Percentiles rank a stretch among this genome's conserved stretches.
Evolutionary conservation across 1,139 yeast genomes (phyloP).

Genomic region (Candida glucosophila): DNA sequence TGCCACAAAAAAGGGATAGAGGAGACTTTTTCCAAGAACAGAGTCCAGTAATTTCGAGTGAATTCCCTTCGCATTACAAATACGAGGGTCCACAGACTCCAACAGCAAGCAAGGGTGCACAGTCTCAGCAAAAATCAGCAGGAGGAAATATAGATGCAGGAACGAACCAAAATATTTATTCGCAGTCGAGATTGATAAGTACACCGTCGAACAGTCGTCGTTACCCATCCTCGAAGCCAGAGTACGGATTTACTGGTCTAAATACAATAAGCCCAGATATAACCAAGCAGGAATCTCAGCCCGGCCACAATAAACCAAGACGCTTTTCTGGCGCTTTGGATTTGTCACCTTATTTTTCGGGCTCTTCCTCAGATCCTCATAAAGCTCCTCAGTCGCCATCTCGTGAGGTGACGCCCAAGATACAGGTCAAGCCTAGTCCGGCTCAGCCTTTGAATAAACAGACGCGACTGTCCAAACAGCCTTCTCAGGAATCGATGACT

Average conservation of each 20-base stretch:
- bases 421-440: conserved; percentile 37
- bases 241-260: too few species aligned
- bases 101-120: conserved; percentile 27
- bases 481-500: conserved; percentile 42
- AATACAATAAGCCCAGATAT: conserved; percentile 1
- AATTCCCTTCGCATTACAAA: too few species aligned
- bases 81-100: too few species aligned
- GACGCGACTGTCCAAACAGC: conserved; percentile 24
- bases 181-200: conserved; percentile 9
- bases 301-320: not conserved
- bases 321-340: not conserved
- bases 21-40: conserved; percentile 3
- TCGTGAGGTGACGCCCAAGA: too few species aligned
- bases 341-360: conserved; percentile 1
- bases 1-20: conserved; percentile 1
- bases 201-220: conserved; percentile 30
- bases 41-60: too few species aligned
- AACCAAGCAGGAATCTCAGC: too few species aligned
- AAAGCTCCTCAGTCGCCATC: conserved; percentile 27
- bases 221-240: too few species aligned
- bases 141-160: conserved; percentile 12
- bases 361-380: conserved; percentile 11
- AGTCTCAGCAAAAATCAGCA: conserved; percentile 39
- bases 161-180: conserved; percentile 14
- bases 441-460: conserved; percentile 38